Evolutionary conservation across 1,139 yeast species (phyloP).

Genomic region (Debaryomyces robertsiae): DNA sequence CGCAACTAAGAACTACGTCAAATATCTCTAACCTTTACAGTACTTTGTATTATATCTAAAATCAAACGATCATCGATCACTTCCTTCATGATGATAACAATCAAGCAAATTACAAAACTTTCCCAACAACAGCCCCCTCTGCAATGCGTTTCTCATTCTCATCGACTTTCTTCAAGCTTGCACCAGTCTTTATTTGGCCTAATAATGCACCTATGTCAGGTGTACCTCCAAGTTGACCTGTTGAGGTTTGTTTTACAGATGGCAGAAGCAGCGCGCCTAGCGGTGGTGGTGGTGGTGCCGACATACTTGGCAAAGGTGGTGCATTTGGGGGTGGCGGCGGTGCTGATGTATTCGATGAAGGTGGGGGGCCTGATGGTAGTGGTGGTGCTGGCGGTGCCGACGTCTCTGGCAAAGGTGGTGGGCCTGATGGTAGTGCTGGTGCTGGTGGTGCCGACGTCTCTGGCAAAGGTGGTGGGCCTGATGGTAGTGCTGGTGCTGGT

Average conservation of each 20-base stretch:
- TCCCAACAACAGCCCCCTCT: conserved; percentile 51
- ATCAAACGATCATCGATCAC: not conserved
- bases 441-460: conserved; percentile 30
- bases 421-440: conserved; percentile 29
- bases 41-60: not conserved
- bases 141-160: conserved; percentile 47
- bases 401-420: conserved; percentile 29
- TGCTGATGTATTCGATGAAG: conserved; percentile 21
- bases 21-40: no score
- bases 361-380: conserved; percentile 25
- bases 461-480: conserved; percentile 2
- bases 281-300: conserved; percentile 31
- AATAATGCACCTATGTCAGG: conserved; percentile 50
- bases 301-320: conserved; percentile 30
- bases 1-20: not conserved
- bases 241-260: conserved; percentile 21
- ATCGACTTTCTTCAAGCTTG: conserved; percentile 50
- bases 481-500: conserved; percentile 20
- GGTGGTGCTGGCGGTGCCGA: conserved; percentile 32
- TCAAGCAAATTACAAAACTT: conserved; percentile 37
- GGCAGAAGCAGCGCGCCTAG: no score
- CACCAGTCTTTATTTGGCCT: conserved; percentile 61
- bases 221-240: conserved; percentile 22
- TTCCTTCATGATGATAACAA: no score
- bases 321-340: conserved; percentile 28